Base-by-base conservation (phyloP, 345 rosid species). In the Salix dunnii region DNA sequence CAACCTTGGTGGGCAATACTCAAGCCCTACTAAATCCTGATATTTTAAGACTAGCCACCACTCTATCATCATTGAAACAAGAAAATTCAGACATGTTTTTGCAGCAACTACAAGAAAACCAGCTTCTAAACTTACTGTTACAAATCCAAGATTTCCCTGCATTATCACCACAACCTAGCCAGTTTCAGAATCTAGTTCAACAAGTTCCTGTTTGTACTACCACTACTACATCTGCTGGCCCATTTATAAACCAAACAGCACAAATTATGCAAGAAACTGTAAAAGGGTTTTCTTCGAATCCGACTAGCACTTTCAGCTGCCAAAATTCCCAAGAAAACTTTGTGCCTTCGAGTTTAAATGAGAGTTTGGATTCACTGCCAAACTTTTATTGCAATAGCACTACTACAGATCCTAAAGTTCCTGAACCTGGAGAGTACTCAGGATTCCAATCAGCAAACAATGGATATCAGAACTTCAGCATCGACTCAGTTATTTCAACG, bases 401-500 rank as follows among this genome's bases (percentile, higher is more conserved):
- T 43, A 55, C 77, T 20, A 3, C 62, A 58, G 71, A 79, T 61
- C 66, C 84, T 21, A 38, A 75, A 1, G 40, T 67, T 28, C 62
- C 81, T 21, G 80, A 58, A 46, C 68, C 70, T 12, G 48, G 77
- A 67, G 90, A 85, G 38, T 82, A 53, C 64, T 74, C 83, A 58
- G 65, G 74, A 40, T 82, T 84, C 58, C 85, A 80, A 42, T 68
- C 84, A 35, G n/a, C 63, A 12, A 80, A 76, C 74, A 71, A 66
- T 61, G 75, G 78, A 2, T 78, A 78, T 63, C 90, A 86, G 74
- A 83, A 82, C 61, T 83, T 89, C 14, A 63, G 85, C 70, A 74
- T 88, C 8, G 97, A 89, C 64, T 88, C 92, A 5, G 79, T 91
- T 14, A 46, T 86, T 71, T 87, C 94, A 14, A 89, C 92, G 73